Evolutionary conservation across 306 rosid species (phyloP), one percentile per base, ranked within the genome.

Genomic region (Casuarina glauca): DNA sequence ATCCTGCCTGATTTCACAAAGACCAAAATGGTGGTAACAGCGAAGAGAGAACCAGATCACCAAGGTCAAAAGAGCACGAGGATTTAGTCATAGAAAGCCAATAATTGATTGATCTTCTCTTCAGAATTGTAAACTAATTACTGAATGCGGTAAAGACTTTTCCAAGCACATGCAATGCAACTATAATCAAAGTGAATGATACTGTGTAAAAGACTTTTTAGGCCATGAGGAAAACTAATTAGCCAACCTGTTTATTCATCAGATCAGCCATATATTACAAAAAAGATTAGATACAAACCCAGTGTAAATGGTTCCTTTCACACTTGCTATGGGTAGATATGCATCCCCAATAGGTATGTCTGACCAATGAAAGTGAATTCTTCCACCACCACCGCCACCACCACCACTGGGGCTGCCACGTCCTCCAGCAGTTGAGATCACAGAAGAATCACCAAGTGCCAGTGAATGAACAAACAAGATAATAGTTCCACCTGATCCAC

Each of bases 401-500:
- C 97, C 97, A 8, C 97, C 97, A 6, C 83, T 66, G 44, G 89
- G 89, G 89, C 97, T 85, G 53, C 98, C 98, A 57, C 85, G 89
- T 61, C 98, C 98, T 66, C 97, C 97, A 71, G 76, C 85, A 80
- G 93, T 82, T 77, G 98, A 95, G 74, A 92, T 85, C 61, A 78
- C 55, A 85, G 98, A 91, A 76, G 89, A 85, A 71, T 76, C 87
- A 74, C 91, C 84, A 69, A 95, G 96, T 57, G 80, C 83, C 73
- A 95, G 60, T 6, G 85, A 72, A 75, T 85, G 87, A 72, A 95
- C 88, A 79, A 95, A 95, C 75, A 95, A 77, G 79, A 95, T 91
- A 83, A 95, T 86, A 54, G 97, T 95, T 85, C 98, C 98, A 81
- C 98, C 98, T 42, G 98, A 95, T 81, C 97, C 98, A 75, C 98